Conservation (phyloP, 257 asterid species). For the Verbena officinalis region DNA sequence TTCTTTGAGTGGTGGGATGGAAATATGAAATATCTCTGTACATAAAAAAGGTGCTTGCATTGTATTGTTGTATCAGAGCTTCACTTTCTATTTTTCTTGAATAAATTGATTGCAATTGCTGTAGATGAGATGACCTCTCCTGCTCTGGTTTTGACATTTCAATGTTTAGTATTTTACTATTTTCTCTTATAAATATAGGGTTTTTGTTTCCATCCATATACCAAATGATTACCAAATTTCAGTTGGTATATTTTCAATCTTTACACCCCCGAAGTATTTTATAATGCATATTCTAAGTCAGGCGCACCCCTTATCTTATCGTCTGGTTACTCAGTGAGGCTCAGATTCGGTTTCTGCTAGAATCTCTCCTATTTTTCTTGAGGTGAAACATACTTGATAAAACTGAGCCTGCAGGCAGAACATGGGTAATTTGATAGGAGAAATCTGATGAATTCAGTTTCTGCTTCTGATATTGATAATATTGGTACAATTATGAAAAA, state of each 20-base stretch:
- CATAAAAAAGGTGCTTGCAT: constrained; percentile 53
- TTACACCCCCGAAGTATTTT: no score
- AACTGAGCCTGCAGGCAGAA: not conserved
- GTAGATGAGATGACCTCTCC: not conserved
- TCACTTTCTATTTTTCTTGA: constrained; percentile 23
- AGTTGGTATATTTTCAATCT: no score
- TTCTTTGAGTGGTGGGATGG: constrained; percentile 40
- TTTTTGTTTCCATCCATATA: no score
- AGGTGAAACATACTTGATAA: not conserved
- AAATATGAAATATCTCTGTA: constrained; percentile 48
- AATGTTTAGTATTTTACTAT: no score
- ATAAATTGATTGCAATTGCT: constrained; percentile 33
- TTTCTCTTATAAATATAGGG: no score
- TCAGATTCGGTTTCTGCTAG: no score
- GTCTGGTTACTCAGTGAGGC: no score
- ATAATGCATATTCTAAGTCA: no score
- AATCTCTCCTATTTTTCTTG: no score
- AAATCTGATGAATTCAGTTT: constrained; percentile 15
- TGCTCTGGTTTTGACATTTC: no score
- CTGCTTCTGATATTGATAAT: not conserved
- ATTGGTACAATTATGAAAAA: constrained; percentile 3
- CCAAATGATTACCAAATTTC: no score
- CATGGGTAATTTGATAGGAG: not conserved
- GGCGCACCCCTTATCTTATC: no score
- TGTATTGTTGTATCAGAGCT: constrained; percentile 41